Base-by-base conservation (phyloP, 495 filamentous ascomycete species). In the Annulohypoxylon stygium region DNA sequence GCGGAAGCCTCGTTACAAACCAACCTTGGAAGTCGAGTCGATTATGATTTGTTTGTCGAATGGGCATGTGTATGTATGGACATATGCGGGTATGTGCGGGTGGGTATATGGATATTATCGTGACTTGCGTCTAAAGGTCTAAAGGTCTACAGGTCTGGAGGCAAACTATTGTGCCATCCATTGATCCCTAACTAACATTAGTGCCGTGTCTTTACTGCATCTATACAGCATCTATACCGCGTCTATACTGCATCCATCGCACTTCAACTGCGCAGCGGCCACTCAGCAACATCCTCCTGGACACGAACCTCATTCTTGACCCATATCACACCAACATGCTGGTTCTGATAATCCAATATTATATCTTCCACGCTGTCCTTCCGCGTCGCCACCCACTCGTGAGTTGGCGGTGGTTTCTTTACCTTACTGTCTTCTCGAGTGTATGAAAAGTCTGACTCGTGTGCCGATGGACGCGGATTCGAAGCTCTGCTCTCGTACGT, bases 311-410 rank as follows among this genome's bases (percentile, higher is more conserved):
- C 78, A 25, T 77, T 78, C 62, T 69, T 77, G 25, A 80, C 70
- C 76, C 71, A 78, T 64, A 80, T 80, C n/a, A 70, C 72, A 0
- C 69, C 69, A 5, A 48, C 54, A 26, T 77, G 55, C 39, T 76
- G 73, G 8, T 65, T 73, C 25, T 76, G 48, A 34, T 81, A 81
- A 0, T 78, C 64, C 4, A 76, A 79, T 41, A 82, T 8, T 18
- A 79, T 81, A 20, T 80, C 76, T n/a, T 82, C 79, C 16, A 81
- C 68, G 34, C 78, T 82, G 30, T 81, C 76, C 18, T 64, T 75
- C 1, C 72, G 62, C 0, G 39, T 33, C 33, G 69, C 72, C 0
- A 9, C 67, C 12, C 76, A 70, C 12, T 76, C 30, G 5, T 30
- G 70, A 23, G 55, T 64, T 14, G 47, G 66, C 9, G 67, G 64